Conservation (phyloP, 2,329 filamentous ascomycete species). For the Zymoseptoria crescenta region DNA sequence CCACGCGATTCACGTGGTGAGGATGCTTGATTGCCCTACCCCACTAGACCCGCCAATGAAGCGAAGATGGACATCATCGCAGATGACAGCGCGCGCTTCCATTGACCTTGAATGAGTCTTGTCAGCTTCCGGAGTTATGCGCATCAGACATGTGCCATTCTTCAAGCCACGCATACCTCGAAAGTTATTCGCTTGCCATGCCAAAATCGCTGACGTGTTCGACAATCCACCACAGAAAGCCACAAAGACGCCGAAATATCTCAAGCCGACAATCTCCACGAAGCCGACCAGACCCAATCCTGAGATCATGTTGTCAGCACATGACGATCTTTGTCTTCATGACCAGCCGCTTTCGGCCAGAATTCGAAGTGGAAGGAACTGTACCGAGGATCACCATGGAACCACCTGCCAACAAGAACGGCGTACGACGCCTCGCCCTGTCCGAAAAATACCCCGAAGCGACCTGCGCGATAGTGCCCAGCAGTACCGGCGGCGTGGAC, state of each 20-base stretch:
- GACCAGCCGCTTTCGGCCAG: not conserved
- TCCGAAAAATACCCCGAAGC: conserved; percentile 20
- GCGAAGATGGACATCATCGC: not conserved
- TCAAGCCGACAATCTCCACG: conserved; percentile 19
- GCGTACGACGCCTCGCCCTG: conserved; percentile 18
- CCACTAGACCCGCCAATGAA: not conserved
- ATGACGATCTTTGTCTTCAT: not conserved
- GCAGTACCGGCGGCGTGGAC: conserved; percentile 39
- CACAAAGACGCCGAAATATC: conserved; percentile 27
- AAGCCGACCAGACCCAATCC: conserved; percentile 18
- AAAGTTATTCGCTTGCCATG: conserved; percentile 8
- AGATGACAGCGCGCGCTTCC: not conserved
- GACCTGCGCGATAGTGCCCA: conserved; percentile 18
- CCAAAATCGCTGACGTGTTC: conserved; percentile 13
- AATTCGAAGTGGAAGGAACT: not conserved
- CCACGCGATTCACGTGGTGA: not conserved
- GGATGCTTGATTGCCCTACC: not conserved
- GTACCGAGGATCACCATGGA: conserved; percentile 7
- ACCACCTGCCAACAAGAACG: conserved; percentile 16
- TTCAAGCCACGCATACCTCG: not conserved
- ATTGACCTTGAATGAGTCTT: not conserved
- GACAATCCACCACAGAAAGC: conserved; percentile 17
- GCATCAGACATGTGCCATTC: not conserved
- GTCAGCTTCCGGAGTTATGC: not conserved
- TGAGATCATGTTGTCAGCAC: conserved; percentile 6